These are phyloP conservation scores for Daldinia concentrica DNA, from an alignment of 495 filamentous ascomycete genomes.

Conservation along the genomic window DNA sequence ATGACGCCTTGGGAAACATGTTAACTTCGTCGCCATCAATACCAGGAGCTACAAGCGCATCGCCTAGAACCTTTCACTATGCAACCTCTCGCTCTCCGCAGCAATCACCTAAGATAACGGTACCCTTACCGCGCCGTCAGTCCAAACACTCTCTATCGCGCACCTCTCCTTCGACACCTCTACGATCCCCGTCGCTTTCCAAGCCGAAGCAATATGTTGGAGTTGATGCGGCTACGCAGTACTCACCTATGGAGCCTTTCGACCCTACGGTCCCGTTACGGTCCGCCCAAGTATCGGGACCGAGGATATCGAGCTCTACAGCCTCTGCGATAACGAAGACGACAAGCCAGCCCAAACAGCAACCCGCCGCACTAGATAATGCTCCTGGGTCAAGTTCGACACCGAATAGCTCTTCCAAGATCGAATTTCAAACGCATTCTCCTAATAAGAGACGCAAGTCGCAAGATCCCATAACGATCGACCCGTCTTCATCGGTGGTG, in stretches of 20 bases:
- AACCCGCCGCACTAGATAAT: constrained; percentile 47
- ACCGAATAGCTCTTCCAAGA: constrained; percentile 50
- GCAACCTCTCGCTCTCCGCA: constrained; percentile 54
- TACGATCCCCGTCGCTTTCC: constrained; percentile 49
- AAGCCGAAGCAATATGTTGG: constrained; percentile 58
- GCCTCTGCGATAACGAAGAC: constrained; percentile 35
- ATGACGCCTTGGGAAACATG: constrained; percentile 54
- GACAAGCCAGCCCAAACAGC: constrained; percentile 43
- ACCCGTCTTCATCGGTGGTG: constrained; percentile 60
- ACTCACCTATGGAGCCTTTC: constrained; percentile 62
- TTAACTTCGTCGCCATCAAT: constrained; percentile 59
- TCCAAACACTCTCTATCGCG: constrained; percentile 51
- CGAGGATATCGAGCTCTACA: constrained; percentile 42
- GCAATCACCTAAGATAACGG: constrained; percentile 56
- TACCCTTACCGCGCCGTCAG: constrained; percentile 56
- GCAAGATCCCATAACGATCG: constrained; percentile 61
- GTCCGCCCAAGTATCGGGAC: constrained; percentile 45
- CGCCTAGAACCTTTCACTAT: constrained; percentile 60
- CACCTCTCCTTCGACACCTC: constrained; percentile 48
- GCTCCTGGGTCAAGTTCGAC: constrained; percentile 40
- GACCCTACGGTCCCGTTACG: constrained; percentile 49
- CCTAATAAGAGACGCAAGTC: constrained; percentile 57
- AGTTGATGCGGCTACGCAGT: constrained; percentile 66
- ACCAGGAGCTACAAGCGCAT: constrained; percentile 53
- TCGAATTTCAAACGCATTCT: constrained; percentile 48